phyloP scores from a whole-genome alignment of 805 yeast genomes.

The Pichia exigua region DNA sequence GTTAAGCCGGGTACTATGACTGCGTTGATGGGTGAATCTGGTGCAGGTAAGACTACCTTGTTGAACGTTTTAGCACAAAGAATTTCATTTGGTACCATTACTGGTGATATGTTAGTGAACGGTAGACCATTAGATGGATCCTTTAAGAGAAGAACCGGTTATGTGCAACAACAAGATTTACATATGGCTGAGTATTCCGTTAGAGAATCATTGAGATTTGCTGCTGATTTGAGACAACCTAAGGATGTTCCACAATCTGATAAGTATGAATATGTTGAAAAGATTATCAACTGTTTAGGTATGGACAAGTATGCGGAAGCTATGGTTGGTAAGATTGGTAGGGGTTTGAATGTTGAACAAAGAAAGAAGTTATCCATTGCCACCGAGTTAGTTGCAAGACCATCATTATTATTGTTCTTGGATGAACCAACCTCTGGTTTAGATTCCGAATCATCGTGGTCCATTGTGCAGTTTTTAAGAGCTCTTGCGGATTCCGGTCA shows the following conservation, averaged over 20 bases:
- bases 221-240: slow-evolving; percentile 41
- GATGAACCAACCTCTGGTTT: slow-evolving; percentile 55
- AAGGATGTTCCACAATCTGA: slow-evolving; percentile 36
- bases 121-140: slow-evolving; percentile 42
- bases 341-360: slow-evolving; percentile 49
- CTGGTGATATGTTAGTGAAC: slow-evolving; percentile 53
- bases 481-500: slow-evolving; percentile 45
- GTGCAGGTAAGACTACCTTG: slow-evolving; percentile 58
- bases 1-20: slow-evolving; percentile 49
- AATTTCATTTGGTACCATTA: slow-evolving; percentile 42
- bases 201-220: slow-evolving; percentile 40
- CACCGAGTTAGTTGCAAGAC: slow-evolving; percentile 47
- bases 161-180: slow-evolving; percentile 50
- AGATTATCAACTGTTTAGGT: slow-evolving; percentile 31
- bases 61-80: slow-evolving; percentile 47
- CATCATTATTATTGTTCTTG: slow-evolving; percentile 42
- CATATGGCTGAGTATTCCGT: slow-evolving; percentile 44
- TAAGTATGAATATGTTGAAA: slow-evolving; percentile 38
- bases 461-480: slow-evolving; percentile 44
- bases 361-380: slow-evolving; percentile 47
- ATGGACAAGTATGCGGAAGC: slow-evolving; percentile 48
- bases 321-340: slow-evolving; percentile 38
- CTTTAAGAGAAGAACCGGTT: slow-evolving; percentile 47
- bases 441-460: slow-evolving; percentile 54
- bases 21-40: slow-evolving; percentile 59